These are phyloP conservation scores for Pseudocercospora eumusae DNA, from an alignment of 2,329 filamentous ascomycete genomes.

Conservation along the genomic window DNA sequence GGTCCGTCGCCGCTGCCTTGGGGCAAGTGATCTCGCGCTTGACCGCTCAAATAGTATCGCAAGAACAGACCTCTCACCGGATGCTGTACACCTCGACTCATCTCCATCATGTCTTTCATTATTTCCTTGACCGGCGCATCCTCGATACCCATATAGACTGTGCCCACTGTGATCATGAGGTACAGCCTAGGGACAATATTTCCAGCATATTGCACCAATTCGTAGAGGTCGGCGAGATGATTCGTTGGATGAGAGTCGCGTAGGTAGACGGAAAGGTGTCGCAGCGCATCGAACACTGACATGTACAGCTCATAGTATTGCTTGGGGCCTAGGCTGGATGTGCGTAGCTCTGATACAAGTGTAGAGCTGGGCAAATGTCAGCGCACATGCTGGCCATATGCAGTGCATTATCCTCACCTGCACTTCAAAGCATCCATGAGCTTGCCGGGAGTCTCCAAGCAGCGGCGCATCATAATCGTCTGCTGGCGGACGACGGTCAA, in stretches of 20 bases:
- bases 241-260: slow-evolving; percentile 97
- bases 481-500: slow-evolving; percentile 95
- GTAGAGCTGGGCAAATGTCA: slow-evolving; percentile 69
- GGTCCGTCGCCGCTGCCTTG: slow-evolving; percentile 81
- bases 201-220: slow-evolving; percentile 95
- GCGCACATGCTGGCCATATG: slow-evolving; percentile 1
- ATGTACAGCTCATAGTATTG: slow-evolving; percentile 99
- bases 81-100: slow-evolving; percentile 97
- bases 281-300: slow-evolving; percentile 96
- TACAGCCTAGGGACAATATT: slow-evolving; percentile 97
- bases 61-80: slow-evolving; percentile 93
- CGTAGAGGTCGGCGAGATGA: slow-evolving; percentile 95
- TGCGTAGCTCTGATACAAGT: slow-evolving; percentile 95
- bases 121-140: slow-evolving; percentile 99
- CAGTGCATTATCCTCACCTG: slow-evolving; percentile 65
- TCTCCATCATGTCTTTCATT: slow-evolving; percentile 99
- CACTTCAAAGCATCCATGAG: slow-evolving; percentile 99
- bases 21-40: slow-evolving; percentile 87
- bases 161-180: slow-evolving; percentile 98
- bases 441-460: slow-evolving; percentile 94
- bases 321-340: slow-evolving; percentile 94
- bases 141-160: slow-evolving; percentile 97
- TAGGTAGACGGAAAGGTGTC: slow-evolving; percentile 93
- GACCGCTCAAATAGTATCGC: slow-evolving; percentile 92
- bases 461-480: slow-evolving; percentile 95